phyloP scores from a whole-genome alignment of 495 filamentous ascomycete species.

The Lophiostoma macrostomum region DNA sequence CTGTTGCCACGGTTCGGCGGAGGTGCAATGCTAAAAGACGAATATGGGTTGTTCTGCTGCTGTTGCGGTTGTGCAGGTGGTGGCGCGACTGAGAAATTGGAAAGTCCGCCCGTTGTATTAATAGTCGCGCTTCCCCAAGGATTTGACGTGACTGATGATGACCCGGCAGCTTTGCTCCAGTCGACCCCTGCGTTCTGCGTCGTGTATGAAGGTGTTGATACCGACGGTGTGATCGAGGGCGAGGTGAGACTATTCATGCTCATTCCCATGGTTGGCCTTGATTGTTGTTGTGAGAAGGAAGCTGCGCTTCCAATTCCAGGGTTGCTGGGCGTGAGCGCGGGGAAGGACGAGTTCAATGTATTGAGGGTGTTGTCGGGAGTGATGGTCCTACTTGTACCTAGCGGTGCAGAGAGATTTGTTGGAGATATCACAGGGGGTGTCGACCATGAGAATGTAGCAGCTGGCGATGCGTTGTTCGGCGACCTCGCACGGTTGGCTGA shows the following conservation, averaged over 20 bases:
- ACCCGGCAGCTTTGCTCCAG: constrained; percentile 19
- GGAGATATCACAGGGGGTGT: constrained; percentile 23
- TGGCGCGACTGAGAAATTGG: constrained; percentile 12
- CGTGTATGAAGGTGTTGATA: constrained; percentile 10
- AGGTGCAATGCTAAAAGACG: constrained; percentile 29
- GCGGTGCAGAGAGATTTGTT: constrained; percentile 16
- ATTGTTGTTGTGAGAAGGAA: constrained; percentile 15
- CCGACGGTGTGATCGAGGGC: background rate
- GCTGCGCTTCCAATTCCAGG: constrained; percentile 15
- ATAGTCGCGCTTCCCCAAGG: constrained; percentile 10
- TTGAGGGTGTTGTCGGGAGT: constrained; percentile 53
- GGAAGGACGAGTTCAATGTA: constrained; percentile 51
- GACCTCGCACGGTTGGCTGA: constrained; percentile 16
- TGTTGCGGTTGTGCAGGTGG: constrained; percentile 6
- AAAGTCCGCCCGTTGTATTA: constrained; percentile 5
- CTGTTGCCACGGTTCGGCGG: constrained; percentile 10
- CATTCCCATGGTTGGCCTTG: constrained; percentile 23
- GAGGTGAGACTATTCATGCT: constrained; percentile 27
- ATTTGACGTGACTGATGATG: constrained; percentile 12
- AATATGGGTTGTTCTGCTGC: constrained; percentile 13
- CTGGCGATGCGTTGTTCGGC: constrained; percentile 15
- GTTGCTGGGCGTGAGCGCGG: constrained; percentile 38
- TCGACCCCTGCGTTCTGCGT: constrained; percentile 18
- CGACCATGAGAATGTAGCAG: constrained; percentile 35
- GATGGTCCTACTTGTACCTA: constrained; percentile 15